Evolutionary conservation across 2,329 filamentous ascomycete genomes (phyloP).

Genomic region (Diaporthe helianthi): DNA sequence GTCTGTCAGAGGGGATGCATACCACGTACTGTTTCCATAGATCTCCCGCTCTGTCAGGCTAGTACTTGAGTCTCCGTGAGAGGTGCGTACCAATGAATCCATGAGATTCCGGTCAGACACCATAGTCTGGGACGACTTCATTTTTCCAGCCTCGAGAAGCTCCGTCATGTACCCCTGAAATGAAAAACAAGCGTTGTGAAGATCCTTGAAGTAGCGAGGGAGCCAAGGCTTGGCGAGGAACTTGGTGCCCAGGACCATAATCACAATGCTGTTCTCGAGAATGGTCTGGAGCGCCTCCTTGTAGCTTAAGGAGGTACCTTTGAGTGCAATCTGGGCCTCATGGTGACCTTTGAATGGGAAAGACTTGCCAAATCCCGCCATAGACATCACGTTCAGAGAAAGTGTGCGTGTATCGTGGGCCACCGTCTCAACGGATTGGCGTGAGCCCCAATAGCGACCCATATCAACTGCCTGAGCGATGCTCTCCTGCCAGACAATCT

Average conservation of each 20-base stretch:
- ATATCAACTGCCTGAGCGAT: conserved; percentile 39
- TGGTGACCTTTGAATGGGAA: conserved; percentile 42
- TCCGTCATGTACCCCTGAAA: conserved; percentile 42
- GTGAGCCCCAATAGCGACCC: conserved; percentile 40
- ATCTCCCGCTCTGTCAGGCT: conserved; percentile 51
- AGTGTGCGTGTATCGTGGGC: conserved; percentile 41
- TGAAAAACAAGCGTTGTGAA: conserved; percentile 38
- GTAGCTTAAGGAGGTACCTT: conserved; percentile 37
- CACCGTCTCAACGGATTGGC: conserved; percentile 33
- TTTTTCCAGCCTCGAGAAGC: conserved; percentile 42
- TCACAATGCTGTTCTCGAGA: conserved; percentile 43
- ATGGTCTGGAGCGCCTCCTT: conserved; percentile 41
- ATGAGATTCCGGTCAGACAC: conserved; percentile 2
- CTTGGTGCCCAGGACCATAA: conserved; percentile 40
- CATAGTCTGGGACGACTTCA: not conserved
- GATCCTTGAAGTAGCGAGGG: conserved; percentile 48
- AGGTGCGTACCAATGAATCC: conserved; percentile 22
- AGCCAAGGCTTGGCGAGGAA: conserved; percentile 53
- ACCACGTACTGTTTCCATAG: conserved; percentile 51
- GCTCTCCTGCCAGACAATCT: conserved; percentile 41
- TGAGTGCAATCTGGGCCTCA: conserved; percentile 30
- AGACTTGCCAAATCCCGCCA: conserved; percentile 43
- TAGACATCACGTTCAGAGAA: conserved; percentile 41
- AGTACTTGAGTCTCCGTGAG: not conserved
- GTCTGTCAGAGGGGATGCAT: not conserved